Base-by-base conservation (phyloP, 345 rosid species). In the Stellera chamaejasme region DNA sequence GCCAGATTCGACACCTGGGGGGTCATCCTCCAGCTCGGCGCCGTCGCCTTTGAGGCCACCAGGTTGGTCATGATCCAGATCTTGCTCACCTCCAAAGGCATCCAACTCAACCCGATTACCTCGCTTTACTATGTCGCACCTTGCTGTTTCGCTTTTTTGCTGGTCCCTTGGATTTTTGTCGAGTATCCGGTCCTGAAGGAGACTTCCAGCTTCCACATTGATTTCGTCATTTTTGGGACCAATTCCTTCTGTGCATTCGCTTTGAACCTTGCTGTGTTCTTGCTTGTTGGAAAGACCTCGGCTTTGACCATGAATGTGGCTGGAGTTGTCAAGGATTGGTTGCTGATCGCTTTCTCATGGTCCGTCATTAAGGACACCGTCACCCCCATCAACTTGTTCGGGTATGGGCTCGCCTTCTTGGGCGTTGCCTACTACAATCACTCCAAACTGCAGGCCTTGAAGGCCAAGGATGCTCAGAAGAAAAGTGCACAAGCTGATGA, bases 271-370 rank as follows among this genome's bases (percentile, higher is more conserved):
- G 98, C 97, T 4, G 98, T 92, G 67, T 92, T 92, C 79, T 69
- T 92, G 59, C 88, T 92, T 9, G 96, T 92, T 9, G 98, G 98
- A 6, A 92, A 92, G 69, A 92, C 98, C 11, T 92, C 98, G 0
- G 98, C 98, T 11, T 69, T 92, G 69, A 88, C 98, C 4, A 92
- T 92, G 98, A 92, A 92, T 67, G 98, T 92, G 44, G 98, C 98
- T 43, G 98, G 98, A 49, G 96, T 91, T 6, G 98, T 91, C 2
- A 91, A 91, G 72, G 98, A 91, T 61, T 91, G 96, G 98, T 58
- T 92, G 13, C 67, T 92, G 82, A 92, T 92, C 19, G 98, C 98
- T 0, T 92, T 92, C 64, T 92, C 98, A 0, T 92, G 98, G 98
- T 91, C 98, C 0, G 92, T 91, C 50, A 91, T 91, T 26, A 88